Conservation (phyloP, 2,329 filamentous ascomycete genomes). For the Xylaria polymorpha region DNA sequence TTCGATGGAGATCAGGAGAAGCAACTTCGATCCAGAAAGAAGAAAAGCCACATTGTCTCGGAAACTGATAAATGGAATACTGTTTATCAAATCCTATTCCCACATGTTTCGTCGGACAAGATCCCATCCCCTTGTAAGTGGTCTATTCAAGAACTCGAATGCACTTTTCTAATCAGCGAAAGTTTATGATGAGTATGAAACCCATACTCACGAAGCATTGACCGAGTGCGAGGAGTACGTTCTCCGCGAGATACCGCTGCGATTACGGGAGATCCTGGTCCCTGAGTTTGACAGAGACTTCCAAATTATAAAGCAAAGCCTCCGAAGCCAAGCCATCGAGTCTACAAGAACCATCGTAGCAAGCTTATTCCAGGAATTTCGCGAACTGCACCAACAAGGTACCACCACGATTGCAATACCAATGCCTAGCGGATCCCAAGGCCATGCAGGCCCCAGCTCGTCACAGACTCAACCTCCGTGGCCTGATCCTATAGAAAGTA, state of each 20-base stretch:
- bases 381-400: conserved; percentile 1
- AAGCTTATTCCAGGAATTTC: conserved; percentile 28
- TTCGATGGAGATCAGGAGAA: conserved; percentile 30
- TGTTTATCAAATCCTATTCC: conserved; percentile 33
- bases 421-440: background rate
- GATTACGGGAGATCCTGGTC: conserved; percentile 11
- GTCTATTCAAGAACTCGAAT: background rate
- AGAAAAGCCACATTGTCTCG: conserved; percentile 12
- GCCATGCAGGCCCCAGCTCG: conserved; percentile 11
- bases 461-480: conserved; percentile 2
- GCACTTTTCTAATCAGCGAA: conserved; percentile 13
- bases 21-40: conserved; percentile 34
- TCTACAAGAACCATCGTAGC: conserved; percentile 13
- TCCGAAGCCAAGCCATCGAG: conserved; percentile 15
- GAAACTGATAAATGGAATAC: conserved; percentile 36
- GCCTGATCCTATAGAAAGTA: conserved; percentile 1
- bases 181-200: conserved; percentile 35
- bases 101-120: conserved; percentile 22
- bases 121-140: conserved; percentile 34
- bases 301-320: conserved; percentile 25
- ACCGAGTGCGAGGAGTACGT: conserved; percentile 33
- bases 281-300: conserved; percentile 22
- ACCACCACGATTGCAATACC: background rate
- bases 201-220: conserved; percentile 12
- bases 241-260: conserved; percentile 30